These are phyloP conservation scores for Singerocomus inundabilis DNA, from an alignment of 1,284 basidiomycete genomes.

Conservation along the genomic window DNA sequence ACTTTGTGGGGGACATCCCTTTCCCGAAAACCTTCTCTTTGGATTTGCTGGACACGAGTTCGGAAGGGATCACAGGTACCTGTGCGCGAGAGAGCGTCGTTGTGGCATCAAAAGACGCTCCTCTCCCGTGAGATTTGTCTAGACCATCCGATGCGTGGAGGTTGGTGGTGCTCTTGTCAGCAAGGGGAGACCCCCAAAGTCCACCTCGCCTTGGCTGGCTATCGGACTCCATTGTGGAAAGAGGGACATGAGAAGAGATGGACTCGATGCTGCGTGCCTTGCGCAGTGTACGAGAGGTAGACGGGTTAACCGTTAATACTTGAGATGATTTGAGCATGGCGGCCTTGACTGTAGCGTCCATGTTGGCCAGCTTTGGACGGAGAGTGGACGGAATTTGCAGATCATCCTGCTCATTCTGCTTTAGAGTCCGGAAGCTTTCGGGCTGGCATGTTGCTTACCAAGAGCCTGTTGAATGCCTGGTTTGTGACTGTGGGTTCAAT, in stretches of 20 bases:
- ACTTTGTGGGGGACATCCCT: conserved; percentile 59
- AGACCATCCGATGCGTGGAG: conserved; percentile 19
- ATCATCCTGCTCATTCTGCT: conserved; percentile 56
- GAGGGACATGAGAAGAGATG: conserved; percentile 50
- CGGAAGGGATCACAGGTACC: conserved; percentile 42
- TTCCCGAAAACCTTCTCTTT: conserved; percentile 51
- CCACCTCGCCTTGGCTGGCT: conserved; percentile 43
- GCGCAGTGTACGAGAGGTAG: conserved; percentile 46
- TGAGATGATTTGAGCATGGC: conserved; percentile 88
- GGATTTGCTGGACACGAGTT: conserved; percentile 34
- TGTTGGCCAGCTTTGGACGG: conserved; percentile 71
- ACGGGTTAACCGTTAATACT: conserved; percentile 50
- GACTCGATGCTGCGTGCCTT: conserved; percentile 71
- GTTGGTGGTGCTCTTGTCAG: conserved; percentile 43
- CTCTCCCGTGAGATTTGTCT: conserved; percentile 45
- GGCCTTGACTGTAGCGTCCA: conserved; percentile 81
- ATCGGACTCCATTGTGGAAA: conserved; percentile 37
- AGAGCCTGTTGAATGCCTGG: conserved; percentile 69
- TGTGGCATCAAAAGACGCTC: conserved; percentile 51
- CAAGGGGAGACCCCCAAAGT: conserved; percentile 39
- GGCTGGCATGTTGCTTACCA: conserved; percentile 44
- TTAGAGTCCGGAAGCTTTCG: conserved; percentile 1
- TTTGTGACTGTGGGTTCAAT: conserved; percentile 46
- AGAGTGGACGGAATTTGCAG: conserved; percentile 79
- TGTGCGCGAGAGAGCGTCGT: conserved; percentile 50